Base-by-base conservation (phyloP, 306 rosid genomes). In the Castanea crenata region DNA sequence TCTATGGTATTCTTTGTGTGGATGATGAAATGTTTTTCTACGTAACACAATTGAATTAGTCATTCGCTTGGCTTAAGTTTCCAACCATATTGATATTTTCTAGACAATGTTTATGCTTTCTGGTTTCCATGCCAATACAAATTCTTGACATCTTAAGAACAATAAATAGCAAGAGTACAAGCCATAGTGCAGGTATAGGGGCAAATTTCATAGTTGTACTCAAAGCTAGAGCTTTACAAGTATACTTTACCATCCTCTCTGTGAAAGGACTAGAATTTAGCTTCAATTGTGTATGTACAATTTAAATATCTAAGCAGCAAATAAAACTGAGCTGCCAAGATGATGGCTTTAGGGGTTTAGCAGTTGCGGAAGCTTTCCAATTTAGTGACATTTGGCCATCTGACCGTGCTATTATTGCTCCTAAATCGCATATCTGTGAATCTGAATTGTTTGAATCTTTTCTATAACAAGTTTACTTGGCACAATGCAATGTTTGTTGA, bases 71-170 rank as follows among this genome's bases (percentile, higher is more conserved):
- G 35, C 65, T 0, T 11, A 23, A 59, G 27, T 20, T 58, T 21
- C 65, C 41, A 31, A 14, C 41, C 44, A 5, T 8, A 3, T 64
- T 15, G 15, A 19, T 67, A 67, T 18, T 4, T 67, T 15, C 34
- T 2, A 34, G 1, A 34, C 15, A 63, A 72, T 59, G 77, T 49
- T 35, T 65, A n/a, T 80, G 31, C 70, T 65, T 55, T 54, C 78
- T 76, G 85, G 75, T 76, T 51, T 41, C 41, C 38, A 35, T 61
- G 71, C 27, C 68, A 35, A 23, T 10, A 21, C 18, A 51, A 57
- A 51, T 52, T 49, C 32, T 27, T 32, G 18, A 67, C 74, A 35
- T 51, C 34, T 23, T 15, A 21, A 32, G n/a, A 46, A 46, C 52
- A 9, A 46, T 46, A 12, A 11, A 46, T 46, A 11, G 52, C 52